Evolutionary conservation across 106 monocot genomes (phyloP).

Genomic region (Apostasia shenzhenica): DNA sequence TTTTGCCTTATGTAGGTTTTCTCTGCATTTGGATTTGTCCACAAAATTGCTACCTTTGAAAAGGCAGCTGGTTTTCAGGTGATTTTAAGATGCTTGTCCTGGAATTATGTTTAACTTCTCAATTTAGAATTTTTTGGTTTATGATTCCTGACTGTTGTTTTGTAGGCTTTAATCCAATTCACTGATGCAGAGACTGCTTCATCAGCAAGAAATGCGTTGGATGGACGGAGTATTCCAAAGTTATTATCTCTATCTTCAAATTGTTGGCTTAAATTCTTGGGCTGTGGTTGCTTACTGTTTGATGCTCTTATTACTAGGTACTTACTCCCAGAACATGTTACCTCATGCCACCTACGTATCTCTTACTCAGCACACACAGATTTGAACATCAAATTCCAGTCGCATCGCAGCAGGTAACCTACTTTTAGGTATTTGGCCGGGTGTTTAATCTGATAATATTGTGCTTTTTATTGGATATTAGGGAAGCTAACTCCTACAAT

Average conservation of each 20-base stretch:
- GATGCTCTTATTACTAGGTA: constrained; percentile 41
- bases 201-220: constrained; percentile 55
- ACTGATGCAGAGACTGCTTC: constrained; percentile 62
- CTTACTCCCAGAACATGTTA: constrained; percentile 86
- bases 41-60: constrained; percentile 80
- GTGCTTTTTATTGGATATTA: too few relatives aligned
- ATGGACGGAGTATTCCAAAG: constrained; percentile 83
- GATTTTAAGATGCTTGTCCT: not conserved
- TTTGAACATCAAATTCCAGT: constrained; percentile 97
- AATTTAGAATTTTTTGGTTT: too few relatives aligned
- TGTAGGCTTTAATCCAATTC: constrained; percentile 69
- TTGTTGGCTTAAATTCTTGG: constrained; percentile 5
- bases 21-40: constrained; percentile 79
- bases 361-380: constrained; percentile 96
- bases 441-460: too few relatives aligned
- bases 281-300: constrained; percentile 1
- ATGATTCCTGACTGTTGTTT: not conserved
- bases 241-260: not conserved
- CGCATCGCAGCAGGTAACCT: constrained; percentile 89
- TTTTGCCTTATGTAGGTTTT: constrained; percentile 37
- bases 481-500: too few relatives aligned
- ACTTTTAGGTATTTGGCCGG: too few relatives aligned
- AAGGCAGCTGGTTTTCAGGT: constrained; percentile 87
- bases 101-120: not conserved
- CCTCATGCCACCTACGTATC: constrained; percentile 78